Evolutionary conservation across 2,329 filamentous ascomycete species (phyloP).

Genomic region (Alternaria arborescens): DNA sequence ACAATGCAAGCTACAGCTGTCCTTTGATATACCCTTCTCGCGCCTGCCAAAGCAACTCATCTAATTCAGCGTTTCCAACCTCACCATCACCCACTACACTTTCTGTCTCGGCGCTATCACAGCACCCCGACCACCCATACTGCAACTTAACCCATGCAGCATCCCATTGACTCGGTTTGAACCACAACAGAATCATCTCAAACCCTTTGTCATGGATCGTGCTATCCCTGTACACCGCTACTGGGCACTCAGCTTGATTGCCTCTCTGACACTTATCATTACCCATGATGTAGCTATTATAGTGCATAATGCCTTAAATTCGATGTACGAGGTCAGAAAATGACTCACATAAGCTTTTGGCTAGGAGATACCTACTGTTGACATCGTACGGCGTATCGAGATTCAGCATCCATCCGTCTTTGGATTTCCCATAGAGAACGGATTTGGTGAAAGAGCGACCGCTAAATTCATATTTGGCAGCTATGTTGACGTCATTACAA

Average conservation of each 20-base stretch:
- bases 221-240: neutral
- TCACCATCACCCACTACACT: neutral
- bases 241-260: constrained; percentile 1
- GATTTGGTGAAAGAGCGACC: neutral
- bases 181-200: neutral
- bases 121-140: neutral
- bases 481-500: neutral
- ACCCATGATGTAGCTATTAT: neutral
- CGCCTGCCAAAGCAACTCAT: neutral
- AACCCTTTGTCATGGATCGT: neutral
- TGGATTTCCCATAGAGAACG: neutral
- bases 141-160: neutral
- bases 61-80: neutral
- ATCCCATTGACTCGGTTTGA: neutral
- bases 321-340: neutral
- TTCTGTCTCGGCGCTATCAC: neutral
- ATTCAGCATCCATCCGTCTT: neutral
- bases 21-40: neutral
- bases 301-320: neutral
- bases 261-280: neutral
- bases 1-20: neutral
- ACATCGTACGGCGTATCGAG: neutral
- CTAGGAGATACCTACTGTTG: neutral
- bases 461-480: neutral
- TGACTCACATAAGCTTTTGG: neutral